Evolutionary conservation across 106 monocot species (phyloP).

Genomic region (Acorus calamus): DNA sequence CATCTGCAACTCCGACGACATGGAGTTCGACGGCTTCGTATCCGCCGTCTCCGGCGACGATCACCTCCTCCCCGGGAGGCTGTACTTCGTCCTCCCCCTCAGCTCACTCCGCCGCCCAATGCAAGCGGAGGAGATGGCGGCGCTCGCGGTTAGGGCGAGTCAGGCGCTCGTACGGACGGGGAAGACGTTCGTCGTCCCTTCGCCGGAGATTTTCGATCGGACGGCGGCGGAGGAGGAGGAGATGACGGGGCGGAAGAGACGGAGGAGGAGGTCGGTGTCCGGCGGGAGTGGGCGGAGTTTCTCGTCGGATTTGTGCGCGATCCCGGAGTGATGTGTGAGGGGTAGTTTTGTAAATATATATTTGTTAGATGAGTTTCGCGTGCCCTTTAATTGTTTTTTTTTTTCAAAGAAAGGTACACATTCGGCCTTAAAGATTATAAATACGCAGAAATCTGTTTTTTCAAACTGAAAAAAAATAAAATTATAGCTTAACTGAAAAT

Average conservation of each 20-base stretch:
- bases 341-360: too few relatives aligned
- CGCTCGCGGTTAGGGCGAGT: constrained; percentile 20
- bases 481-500: too few relatives aligned
- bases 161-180: constrained; percentile 5
- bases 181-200: background rate
- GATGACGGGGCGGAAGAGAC: background rate
- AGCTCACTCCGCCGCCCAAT: constrained; percentile 9
- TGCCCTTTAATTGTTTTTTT: too few relatives aligned
- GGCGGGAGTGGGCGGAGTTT: constrained; percentile 2
- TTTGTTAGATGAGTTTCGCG: too few relatives aligned
- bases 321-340: constrained; percentile 2
- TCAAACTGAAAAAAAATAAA: too few relatives aligned
- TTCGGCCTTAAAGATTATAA: too few relatives aligned
- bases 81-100: constrained; percentile 18
- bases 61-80: constrained; percentile 10
- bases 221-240: constrained; percentile 1
- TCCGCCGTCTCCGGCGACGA: constrained; percentile 4
- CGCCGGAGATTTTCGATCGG: background rate
- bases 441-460: too few relatives aligned
- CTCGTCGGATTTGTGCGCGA: constrained; percentile 8
- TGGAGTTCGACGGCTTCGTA: constrained; percentile 20
- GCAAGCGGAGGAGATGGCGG: constrained; percentile 19
- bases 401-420: too few relatives aligned
- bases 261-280: constrained; percentile 2
- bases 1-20: constrained; percentile 20